phyloP scores from a whole-genome alignment of 495 filamentous ascomycete genomes.

The Aspergillus saccharolyticus region DNA sequence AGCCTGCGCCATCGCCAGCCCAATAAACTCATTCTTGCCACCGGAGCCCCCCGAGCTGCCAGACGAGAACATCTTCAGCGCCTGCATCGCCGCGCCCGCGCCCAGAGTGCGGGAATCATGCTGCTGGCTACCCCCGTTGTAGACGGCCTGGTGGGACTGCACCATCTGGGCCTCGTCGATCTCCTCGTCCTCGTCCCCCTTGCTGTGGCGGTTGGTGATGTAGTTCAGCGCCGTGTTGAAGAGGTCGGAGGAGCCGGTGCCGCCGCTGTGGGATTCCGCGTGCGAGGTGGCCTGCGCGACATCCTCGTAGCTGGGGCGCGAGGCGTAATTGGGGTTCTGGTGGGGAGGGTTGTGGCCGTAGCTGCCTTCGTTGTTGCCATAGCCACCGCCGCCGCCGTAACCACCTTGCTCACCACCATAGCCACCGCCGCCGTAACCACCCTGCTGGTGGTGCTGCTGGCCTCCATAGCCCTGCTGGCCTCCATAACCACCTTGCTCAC shows the following conservation, averaged over 20 bases:
- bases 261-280: slow-evolving; percentile 38
- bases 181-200: slow-evolving; percentile 31
- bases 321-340: slow-evolving; percentile 6
- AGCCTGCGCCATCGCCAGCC: slow-evolving; percentile 65
- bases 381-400: too few species aligned
- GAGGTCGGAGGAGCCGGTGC: slow-evolving; percentile 30
- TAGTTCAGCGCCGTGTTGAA: slow-evolving; percentile 47
- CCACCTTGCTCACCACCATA: not conserved
- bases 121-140: slow-evolving; percentile 34
- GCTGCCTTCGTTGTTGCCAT: not conserved
- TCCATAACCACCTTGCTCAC: slow-evolving; percentile 8
- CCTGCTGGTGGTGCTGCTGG: not conserved
- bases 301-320: slow-evolving; percentile 30
- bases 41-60: slow-evolving; percentile 28
- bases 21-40: slow-evolving; percentile 58
- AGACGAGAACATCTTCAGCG: slow-evolving; percentile 59
- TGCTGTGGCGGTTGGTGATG: slow-evolving; percentile 44
- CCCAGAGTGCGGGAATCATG: slow-evolving; percentile 46
- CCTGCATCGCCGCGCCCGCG: slow-evolving; percentile 61
- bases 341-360: not conserved
- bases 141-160: slow-evolving; percentile 52
- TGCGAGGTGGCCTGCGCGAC: slow-evolving; percentile 43
- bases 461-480: slow-evolving; percentile 3
- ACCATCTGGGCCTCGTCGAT: slow-evolving; percentile 56
- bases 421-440: not conserved